Base-by-base conservation (phyloP, 192 early-diverging fungal species). In the Entomortierella beljakovae region DNA sequence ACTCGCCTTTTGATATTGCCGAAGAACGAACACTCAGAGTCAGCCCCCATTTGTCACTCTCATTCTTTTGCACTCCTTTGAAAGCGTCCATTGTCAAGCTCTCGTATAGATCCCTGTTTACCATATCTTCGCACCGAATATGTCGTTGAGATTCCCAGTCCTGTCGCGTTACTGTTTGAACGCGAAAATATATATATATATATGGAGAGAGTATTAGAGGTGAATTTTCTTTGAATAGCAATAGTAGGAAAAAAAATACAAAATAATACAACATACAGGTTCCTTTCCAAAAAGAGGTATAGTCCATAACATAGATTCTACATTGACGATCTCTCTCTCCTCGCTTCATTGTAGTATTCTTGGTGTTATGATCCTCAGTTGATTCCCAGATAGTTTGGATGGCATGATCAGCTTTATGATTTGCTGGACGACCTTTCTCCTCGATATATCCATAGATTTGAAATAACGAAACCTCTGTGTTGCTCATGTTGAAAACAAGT, bases 371-470 rank as follows among this genome's bases (percentile, higher is more conserved):
- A 11, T 22, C 2, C 35, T 32, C 11, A 33, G 28, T 33, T 16
- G 58, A 50, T 25, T 76, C 64, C 72, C 72, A 76, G 18, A 76
- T 68, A 6, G 72, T 76, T 46, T 76, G 72, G 20, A 76, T 68
- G 10, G 72, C 72, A 57, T 76, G 52, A 46, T 76, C 72, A 26
- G 64, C 46, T 48, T 35, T 55, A n/a, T n/a, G 40, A 54, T 40
- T 40, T 26, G 32, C 46, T 26, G 37, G 5, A 13, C 43, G 32
- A 6, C 31, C 26, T 3, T 3, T 62, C 18, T 23, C 33, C 15
- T 8, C 16, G 33, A 48, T 57, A 26, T 55, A 40, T 26, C 72
- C 64, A 56, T 76, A 42, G 53, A 76, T 68, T 25, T 76, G 58
- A 35, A 76, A 76, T 20, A 68, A 40, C 16, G 72, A 76, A 18